phyloP scores from a whole-genome alignment of 148 eudicot species.

The Vaccinium corymbosum region DNA sequence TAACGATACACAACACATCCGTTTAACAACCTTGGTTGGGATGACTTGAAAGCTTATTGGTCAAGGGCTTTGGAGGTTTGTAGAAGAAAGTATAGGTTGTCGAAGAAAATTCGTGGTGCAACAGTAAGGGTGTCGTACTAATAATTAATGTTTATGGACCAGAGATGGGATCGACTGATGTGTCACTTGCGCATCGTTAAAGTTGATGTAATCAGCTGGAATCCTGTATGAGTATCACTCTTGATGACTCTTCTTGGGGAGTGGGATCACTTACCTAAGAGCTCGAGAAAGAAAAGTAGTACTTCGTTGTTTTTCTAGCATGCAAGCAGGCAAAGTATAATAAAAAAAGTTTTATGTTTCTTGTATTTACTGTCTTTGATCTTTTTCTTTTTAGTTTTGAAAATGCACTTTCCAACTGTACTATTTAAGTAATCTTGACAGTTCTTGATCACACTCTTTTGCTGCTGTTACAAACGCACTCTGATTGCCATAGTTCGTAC shows the following conservation, averaged over 20 bases:
- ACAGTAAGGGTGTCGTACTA: not conserved
- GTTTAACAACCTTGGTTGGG: not conserved
- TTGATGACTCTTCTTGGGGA: not conserved
- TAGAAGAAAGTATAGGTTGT: not conserved
- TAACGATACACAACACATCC: not conserved
- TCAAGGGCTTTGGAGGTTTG: conserved; percentile 8
- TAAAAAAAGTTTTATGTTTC: not conserved
- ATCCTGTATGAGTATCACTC: not conserved
- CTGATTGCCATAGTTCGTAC: conserved; percentile 7
- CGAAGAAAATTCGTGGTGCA: not conserved
- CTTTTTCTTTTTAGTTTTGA: not conserved
- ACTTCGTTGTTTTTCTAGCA: not conserved
- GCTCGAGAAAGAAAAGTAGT: not conserved
- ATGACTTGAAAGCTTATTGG: not conserved
- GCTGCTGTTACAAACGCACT: conserved; percentile 2
- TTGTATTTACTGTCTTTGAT: not conserved
- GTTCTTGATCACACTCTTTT: not conserved
- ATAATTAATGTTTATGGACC: not conserved
- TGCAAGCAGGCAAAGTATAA: not conserved
- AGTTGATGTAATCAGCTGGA: not conserved
- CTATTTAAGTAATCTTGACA: not conserved
- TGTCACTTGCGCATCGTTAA: not conserved
- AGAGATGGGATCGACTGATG: not conserved
- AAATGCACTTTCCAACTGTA: not conserved
- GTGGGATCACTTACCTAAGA: not conserved